Evolutionary conservation across 116 monocot genomes (phyloP).

Genomic region (Thalassia testudinum): DNA sequence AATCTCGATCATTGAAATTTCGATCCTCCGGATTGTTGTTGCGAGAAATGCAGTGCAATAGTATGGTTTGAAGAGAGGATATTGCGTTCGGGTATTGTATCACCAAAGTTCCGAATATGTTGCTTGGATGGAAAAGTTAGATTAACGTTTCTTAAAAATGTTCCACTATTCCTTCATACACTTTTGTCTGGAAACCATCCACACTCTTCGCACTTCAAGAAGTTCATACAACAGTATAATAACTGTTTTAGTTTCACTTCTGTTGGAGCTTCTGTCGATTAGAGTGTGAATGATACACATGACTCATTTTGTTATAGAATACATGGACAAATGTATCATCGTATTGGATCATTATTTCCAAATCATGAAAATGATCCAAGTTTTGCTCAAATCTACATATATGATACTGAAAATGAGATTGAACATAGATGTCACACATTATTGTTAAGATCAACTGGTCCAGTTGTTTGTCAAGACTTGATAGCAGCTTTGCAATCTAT

Average conservation of each 20-base stretch:
- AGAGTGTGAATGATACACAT: not conserved
- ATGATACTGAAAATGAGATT: not conserved
- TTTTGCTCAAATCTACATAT: not conserved
- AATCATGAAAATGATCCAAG: not conserved
- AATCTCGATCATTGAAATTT: too few relatives aligned
- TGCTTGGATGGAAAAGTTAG: not conserved
- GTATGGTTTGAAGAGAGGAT: too few relatives aligned
- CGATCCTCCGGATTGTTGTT: too few relatives aligned
- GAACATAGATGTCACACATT: not conserved
- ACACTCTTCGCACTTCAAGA: not conserved
- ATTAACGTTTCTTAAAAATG: not conserved
- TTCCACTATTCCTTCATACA: not conserved
- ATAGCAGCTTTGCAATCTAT: not conserved
- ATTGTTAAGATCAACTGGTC: too few relatives aligned
- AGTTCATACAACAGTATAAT: not conserved
- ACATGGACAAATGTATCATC: not conserved
- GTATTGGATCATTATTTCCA: not conserved
- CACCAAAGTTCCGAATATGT: not conserved
- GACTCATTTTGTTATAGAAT: not conserved
- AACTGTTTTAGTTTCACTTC: conserved; percentile 1
- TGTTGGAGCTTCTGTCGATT: not conserved
- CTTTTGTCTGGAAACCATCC: not conserved
- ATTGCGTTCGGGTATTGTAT: too few relatives aligned
- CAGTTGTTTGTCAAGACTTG: not conserved
- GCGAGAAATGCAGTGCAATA: too few relatives aligned